phyloP scores from a whole-genome alignment of 1,284 basidiomycete genomes.

The Cryptococcus deneoformans region DNA sequence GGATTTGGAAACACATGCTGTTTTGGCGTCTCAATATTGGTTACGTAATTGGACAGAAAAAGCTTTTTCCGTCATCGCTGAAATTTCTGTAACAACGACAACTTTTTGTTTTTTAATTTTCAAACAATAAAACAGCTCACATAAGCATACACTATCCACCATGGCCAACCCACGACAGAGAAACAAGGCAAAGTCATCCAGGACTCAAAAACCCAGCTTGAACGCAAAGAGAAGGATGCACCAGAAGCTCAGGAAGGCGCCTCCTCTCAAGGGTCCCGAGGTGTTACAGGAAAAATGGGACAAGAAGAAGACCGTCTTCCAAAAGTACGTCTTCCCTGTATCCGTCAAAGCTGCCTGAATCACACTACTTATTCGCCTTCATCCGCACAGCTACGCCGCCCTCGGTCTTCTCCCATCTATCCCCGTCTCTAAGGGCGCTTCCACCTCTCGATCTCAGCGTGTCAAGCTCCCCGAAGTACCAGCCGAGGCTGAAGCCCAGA shows the following conservation, averaged over 20 bases:
- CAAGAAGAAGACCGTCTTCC: conserved; percentile 79
- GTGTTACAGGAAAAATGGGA: conserved; percentile 85
- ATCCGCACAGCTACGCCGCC: conserved; percentile 42
- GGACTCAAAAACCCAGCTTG: conserved; percentile 32
- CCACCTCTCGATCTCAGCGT: conserved; percentile 26
- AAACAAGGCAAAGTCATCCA: conserved; percentile 40
- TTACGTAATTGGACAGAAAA: background rate
- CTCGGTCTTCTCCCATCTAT: conserved; percentile 47
- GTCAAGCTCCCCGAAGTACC: conserved; percentile 56
- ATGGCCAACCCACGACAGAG: conserved; percentile 93
- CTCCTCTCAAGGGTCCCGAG: conserved; percentile 79
- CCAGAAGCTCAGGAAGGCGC: conserved; percentile 59
- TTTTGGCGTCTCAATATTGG: too few relatives aligned
- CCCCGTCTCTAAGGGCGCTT: conserved; percentile 30
- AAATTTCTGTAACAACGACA: background rate
- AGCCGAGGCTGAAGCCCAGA: background rate
- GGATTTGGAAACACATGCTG: background rate
- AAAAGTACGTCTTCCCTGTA: conserved; percentile 67
- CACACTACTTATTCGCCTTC: background rate
- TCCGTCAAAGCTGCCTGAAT: background rate
- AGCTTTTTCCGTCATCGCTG: conserved; percentile 2
- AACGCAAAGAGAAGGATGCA: conserved; percentile 38
- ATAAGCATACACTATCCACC: conserved; percentile 3
- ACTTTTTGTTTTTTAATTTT: conserved; percentile 1
- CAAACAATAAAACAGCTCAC: background rate